These are phyloP conservation scores for Wickerhamomyces ciferrii DNA, from an alignment of 805 yeast species.

Conservation along the genomic window DNA sequence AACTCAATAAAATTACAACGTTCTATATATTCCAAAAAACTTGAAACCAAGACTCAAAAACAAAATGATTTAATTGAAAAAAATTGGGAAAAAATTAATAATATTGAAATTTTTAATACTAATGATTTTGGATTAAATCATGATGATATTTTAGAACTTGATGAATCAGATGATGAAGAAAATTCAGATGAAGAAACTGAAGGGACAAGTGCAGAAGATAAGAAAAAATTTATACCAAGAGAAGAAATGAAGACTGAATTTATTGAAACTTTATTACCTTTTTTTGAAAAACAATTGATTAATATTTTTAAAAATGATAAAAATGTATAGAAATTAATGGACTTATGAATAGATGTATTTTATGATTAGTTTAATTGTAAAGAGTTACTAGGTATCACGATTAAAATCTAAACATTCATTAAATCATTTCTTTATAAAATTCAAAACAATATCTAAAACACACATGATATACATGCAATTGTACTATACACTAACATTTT, in stretches of 20 bases:
- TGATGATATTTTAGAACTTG: conserved; percentile 40
- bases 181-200: conserved; percentile 7
- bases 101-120: conserved; percentile 34
- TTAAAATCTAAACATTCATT: background rate
- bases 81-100: conserved; percentile 39
- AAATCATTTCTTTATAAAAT: background rate
- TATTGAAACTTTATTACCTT: background rate
- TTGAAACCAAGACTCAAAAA: conserved; percentile 18
- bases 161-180: conserved; percentile 18
- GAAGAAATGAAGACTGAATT: background rate
- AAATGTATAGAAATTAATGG: too few species aligned
- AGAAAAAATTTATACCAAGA: background rate
- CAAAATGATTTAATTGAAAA: conserved; percentile 26
- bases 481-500: too few species aligned
- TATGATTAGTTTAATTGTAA: background rate
- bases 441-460: background rate
- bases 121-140: conserved; percentile 45
- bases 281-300: background rate
- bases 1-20: conserved; percentile 30
- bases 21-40: conserved; percentile 21
- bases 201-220: background rate
- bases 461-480: too few species aligned
- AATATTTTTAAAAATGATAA: background rate
- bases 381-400: too few species aligned
- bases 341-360: too few species aligned